These are phyloP conservation scores for Phytophthora melonis DNA, from an alignment of 352 stramenopile species.

Conservation along the genomic window DNA sequence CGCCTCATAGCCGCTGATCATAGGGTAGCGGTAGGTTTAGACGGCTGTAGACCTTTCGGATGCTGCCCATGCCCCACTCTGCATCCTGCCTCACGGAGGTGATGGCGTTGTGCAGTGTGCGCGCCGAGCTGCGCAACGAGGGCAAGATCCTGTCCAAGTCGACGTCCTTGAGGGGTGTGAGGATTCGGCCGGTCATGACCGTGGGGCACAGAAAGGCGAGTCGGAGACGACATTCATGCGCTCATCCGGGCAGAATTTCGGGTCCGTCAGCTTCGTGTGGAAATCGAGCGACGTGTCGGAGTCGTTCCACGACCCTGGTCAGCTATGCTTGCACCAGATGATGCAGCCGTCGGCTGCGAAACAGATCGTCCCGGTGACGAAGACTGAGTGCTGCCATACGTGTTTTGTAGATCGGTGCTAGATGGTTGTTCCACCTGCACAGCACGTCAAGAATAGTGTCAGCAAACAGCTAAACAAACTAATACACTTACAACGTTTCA, in stretches of 20 bases:
- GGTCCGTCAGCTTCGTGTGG: background rate
- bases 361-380: slow-evolving; percentile 4
- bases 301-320: background rate
- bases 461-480: background rate
- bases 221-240: slow-evolving; percentile 2
- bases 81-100: slow-evolving; percentile 1
- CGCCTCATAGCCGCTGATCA: background rate
- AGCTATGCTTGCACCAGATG: background rate
- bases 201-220: background rate
- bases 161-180: background rate
- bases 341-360: slow-evolving; percentile 4
- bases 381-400: background rate
- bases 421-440: background rate
- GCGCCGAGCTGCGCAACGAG: background rate
- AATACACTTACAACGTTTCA: background rate
- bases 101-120: background rate
- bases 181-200: background rate
- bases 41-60: background rate
- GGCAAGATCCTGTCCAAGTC: background rate
- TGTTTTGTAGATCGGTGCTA: background rate
- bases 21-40: background rate
- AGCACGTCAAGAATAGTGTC: background rate
- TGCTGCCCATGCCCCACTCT: slow-evolving; percentile 1
- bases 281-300: background rate
- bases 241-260: background rate